Conservation (phyloP, 164 flowering plant genomes). For the Aristolochia californica region DNA sequence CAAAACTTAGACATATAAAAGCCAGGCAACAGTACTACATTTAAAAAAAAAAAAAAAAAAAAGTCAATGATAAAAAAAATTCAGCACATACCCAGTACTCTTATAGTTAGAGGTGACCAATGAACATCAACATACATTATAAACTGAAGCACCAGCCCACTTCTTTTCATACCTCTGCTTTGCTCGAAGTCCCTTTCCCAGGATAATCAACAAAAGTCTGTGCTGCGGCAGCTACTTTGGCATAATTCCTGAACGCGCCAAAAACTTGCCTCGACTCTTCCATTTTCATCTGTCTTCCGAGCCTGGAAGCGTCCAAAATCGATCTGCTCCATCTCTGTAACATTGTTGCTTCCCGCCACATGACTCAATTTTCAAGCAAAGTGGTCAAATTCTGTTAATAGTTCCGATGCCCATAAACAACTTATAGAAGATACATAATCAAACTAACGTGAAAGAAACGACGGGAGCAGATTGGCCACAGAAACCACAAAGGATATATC, state of each 20-base stretch:
- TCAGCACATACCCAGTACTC: not conserved
- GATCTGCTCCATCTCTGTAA: conserved; percentile 36
- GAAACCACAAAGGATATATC: too few relatives aligned
- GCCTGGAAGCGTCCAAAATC: conserved; percentile 11
- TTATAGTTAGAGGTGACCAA: not conserved
- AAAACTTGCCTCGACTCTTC: conserved; percentile 9
- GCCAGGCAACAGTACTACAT: not conserved
- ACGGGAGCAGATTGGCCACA: too few relatives aligned
- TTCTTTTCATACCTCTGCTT: conserved; percentile 12
- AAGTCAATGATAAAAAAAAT: not conserved
- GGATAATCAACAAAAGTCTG: conserved; percentile 4
- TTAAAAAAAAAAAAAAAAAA: not conserved
- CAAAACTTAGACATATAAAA: not conserved
- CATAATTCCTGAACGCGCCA: conserved; percentile 16
- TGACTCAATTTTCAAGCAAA: too few relatives aligned
- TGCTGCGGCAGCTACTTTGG: conserved; percentile 28
- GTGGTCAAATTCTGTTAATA: not conserved
- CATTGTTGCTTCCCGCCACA: conserved; percentile 20
- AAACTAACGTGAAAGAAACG: too few relatives aligned
- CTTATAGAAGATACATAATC: too few relatives aligned
- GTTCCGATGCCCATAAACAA: too few relatives aligned
- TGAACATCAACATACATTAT: not conserved
- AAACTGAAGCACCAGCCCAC: not conserved
- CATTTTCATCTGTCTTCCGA: conserved; percentile 7
- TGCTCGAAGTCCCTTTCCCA: conserved; percentile 10